Evolutionary conservation across 2,329 filamentous ascomycete species (phyloP), one percentile per base, ranked within the genome.

Genomic region (Dactylellina drechsleri): DNA sequence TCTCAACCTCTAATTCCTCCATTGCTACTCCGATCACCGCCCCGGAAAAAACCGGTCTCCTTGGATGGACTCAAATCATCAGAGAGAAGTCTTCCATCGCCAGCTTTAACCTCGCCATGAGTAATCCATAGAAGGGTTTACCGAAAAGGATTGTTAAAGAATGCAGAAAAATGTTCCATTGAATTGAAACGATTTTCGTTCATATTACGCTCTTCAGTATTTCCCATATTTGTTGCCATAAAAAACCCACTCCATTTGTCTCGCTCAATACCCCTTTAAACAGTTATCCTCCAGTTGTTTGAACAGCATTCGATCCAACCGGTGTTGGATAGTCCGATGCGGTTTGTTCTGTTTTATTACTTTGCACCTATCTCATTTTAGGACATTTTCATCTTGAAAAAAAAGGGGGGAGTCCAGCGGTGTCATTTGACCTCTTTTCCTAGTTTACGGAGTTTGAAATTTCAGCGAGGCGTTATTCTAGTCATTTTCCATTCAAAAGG

Each of bases 1-100:
- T 36, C 45, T 40, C 45, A 64, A 58, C 20, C 36, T 52, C 64
- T 54, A 68, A 57, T n/a, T 40, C 71, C 36, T 18, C 60, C 56
- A 23, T 74, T 59, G 58, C 67, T 70, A 20, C 62, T 79, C 72
- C 79, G 77, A 67, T 73, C 75, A 65, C 28, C 66, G 79, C 81
- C n/a, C 85, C 83, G 77, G 84, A 86, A 47, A 85, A 84, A 76
- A 85, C 86, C 61, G 85, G 86, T 77, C 83, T 86, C 75, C 82
- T 86, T 56, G 82, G 82, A 31, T 86, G 85, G 85, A 83, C 85
- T 41, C 81, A 80, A 20, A 83, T 82, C 26, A 83, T 82, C 26
- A 84, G 83, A 74, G 77, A 80, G 43, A 75, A 75, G 10, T 83
- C 83, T 77, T 81, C 82, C 7, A 80, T 83, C 15, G 71, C 66